Conservation (phyloP, 257 asterid genomes). For the Nicotiana tomentosiformis region DNA sequence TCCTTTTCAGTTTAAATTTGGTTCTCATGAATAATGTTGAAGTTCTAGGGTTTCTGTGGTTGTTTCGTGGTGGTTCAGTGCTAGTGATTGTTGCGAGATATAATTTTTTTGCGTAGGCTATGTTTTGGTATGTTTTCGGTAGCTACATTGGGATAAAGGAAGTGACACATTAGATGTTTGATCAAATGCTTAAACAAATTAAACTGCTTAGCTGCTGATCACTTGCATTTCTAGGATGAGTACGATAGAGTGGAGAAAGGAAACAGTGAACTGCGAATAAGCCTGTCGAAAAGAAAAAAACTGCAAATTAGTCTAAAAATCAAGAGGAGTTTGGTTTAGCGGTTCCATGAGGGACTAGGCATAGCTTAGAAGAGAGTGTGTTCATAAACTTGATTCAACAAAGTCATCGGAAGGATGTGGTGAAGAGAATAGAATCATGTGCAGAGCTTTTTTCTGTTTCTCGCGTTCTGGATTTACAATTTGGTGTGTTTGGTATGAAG, state of each 20-base stretch:
- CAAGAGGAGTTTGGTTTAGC: neutral
- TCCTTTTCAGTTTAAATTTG: neutral
- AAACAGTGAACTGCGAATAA: neutral
- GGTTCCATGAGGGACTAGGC: neutral
- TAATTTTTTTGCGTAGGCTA: neutral
- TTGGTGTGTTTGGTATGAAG: neutral
- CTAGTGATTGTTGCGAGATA: neutral
- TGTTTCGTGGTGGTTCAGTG: neutral
- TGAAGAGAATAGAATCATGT: neutral
- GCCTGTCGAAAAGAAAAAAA: neutral
- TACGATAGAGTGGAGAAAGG: neutral
- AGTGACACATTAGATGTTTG: conserved; percentile 17
- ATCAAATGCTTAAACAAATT: conserved; percentile 20
- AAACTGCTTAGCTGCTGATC: neutral
- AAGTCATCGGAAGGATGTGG: neutral
- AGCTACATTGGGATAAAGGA: neutral
- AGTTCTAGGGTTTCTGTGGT: neutral
- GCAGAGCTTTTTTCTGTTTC: neutral
- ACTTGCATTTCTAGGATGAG: neutral
- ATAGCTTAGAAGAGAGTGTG: neutral
- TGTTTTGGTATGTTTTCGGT: neutral
- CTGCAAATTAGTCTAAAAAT: neutral
- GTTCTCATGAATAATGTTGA: neutral
- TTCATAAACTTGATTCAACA: neutral
- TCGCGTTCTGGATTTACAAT: neutral